Conservation (phyloP, 306 rosid genomes). For the Carpinus viminea region DNA sequence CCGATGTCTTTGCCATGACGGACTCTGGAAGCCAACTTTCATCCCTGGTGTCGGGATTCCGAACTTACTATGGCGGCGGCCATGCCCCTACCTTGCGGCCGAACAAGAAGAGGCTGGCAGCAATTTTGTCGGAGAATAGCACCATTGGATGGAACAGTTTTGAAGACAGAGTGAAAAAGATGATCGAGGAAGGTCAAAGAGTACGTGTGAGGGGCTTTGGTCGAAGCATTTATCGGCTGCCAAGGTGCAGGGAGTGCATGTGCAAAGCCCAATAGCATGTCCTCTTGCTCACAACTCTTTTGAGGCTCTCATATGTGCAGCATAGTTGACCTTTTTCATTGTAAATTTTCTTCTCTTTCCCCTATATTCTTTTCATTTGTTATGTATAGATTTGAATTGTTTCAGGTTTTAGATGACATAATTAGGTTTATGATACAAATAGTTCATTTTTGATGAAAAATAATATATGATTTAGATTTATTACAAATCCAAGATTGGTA, state of each 20-base stretch:
- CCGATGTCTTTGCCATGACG: constrained; percentile 94
- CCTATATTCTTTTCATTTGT: too few species aligned
- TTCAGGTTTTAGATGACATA: not conserved
- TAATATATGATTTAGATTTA: too few species aligned
- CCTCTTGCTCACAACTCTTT: not conserved
- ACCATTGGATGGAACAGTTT: constrained; percentile 69
- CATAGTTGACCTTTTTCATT: constrained; percentile 4
- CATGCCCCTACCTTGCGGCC: constrained; percentile 80
- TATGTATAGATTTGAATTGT: too few species aligned
- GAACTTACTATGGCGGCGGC: constrained; percentile 74
- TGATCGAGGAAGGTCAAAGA: constrained; percentile 82
- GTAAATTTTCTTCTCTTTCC: not conserved
- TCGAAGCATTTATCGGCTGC: constrained; percentile 82
- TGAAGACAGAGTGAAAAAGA: constrained; percentile 74
- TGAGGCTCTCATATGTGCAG: not conserved
- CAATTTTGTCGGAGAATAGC: constrained; percentile 62
- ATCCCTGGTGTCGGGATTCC: constrained; percentile 86
- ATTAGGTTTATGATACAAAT: not conserved
- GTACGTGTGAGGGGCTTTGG: constrained; percentile 58
- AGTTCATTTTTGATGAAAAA: too few species aligned
- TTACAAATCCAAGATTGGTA: too few species aligned
- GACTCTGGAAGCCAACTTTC: constrained; percentile 99
- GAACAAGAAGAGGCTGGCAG: constrained; percentile 83
- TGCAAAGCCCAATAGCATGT: constrained; percentile 48
- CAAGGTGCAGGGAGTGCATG: constrained; percentile 82